Base-by-base conservation (phyloP, 345 rosid genomes). In the Bruguiera gymnorhiza region DNA sequence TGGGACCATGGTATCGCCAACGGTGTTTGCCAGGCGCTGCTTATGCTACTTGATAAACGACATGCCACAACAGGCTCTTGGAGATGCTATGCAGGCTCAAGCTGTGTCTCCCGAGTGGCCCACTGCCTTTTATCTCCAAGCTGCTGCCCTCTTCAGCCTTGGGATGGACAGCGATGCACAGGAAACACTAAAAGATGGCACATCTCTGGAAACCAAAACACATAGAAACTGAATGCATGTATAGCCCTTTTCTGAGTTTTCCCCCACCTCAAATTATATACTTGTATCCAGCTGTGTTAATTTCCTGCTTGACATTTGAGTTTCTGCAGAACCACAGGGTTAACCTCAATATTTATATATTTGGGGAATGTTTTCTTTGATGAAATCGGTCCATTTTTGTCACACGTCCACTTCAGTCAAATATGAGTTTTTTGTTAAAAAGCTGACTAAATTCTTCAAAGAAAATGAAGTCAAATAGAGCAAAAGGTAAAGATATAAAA, bases 1-100 rank as follows among this genome's bases (percentile, higher is more conserved):
- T 10, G 94, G 92, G 60, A 83, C 89, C 36, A 88, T 88, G 90
- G 84, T 87, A 62, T 90, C 94, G 11, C 97, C 92, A 21, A 90
- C 92, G 0, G 89, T 90, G 36, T 86, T 85, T 80, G 97, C 90
- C 0, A 83, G 97, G 62, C 87, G 97, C 51, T 84, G 97, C 85
- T 81, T 95, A 53, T 88, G 89, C 54, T 87, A 90, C 84, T 68
- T 95, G 83, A 87, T 86, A 82, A 86, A 57, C 13, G 89, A 87
- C 51, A 84, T 83, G 97, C 79, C 86, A 61, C 85, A 86, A 29
- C 89, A 88, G 76, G 99, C 98, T 57, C 86, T 92, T 18, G 89
- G 92, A 32, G 98, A 95, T 69, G 97, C 98, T 0, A 87, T 86
- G 93, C 97, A 88, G 75, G 92, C 98, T 18, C 96, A 86, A 70